Percentiles rank a stretch among this genome's conserved stretches.
Conservation (phyloP, 1,284 basidiomycete species). For the Mycosarcoma mackinlayi region DNA sequence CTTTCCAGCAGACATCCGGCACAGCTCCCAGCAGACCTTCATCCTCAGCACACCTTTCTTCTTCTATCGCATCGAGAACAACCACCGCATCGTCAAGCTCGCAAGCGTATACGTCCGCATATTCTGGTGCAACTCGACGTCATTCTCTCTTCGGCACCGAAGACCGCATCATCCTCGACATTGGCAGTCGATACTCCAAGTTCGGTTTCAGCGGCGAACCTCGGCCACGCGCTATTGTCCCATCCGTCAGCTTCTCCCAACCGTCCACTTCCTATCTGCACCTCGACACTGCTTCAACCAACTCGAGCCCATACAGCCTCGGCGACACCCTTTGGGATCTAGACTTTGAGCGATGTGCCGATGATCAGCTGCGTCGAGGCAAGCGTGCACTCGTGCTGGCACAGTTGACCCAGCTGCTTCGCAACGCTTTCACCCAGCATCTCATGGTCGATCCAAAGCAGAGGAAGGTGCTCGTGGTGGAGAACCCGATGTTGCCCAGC, state of each 20-base stretch:
- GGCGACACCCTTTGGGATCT: slow-evolving; percentile 57
- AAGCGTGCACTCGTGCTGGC: slow-evolving; percentile 47
- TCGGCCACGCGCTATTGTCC: slow-evolving; percentile 55
- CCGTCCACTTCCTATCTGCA: slow-evolving; percentile 36
- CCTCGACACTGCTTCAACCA: slow-evolving; percentile 3
- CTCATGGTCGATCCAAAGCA: slow-evolving; percentile 92
- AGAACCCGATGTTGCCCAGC: slow-evolving; percentile 86
- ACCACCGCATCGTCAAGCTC: slow-evolving; percentile 6
- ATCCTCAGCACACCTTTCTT: slow-evolving; percentile 12
- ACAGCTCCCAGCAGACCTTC: slow-evolving; percentile 20
- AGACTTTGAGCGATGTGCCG: slow-evolving; percentile 43
- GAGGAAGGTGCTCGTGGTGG: slow-evolving; percentile 89
- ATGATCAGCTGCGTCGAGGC: slow-evolving; percentile 41
- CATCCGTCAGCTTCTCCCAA: slow-evolving; percentile 67
- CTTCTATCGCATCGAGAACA: slow-evolving; percentile 6
- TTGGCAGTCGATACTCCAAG: slow-evolving; percentile 60
- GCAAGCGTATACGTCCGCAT: slow-evolving; percentile 17
- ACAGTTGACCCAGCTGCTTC: slow-evolving; percentile 50
- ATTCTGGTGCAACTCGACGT: slow-evolving; percentile 35
- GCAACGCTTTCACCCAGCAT: slow-evolving; percentile 70
- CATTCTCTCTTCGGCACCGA: slow-evolving; percentile 59
- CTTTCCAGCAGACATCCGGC: slow-evolving; percentile 23
- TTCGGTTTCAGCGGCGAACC: slow-evolving; percentile 62
- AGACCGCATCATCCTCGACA: slow-evolving; percentile 60
- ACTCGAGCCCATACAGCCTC: slow-evolving; percentile 12